Evolutionary conservation across 2,329 filamentous ascomycete genomes (phyloP), one percentile per base, ranked within the genome.

Genomic region (Hymenoscyphus fructigenus): DNA sequence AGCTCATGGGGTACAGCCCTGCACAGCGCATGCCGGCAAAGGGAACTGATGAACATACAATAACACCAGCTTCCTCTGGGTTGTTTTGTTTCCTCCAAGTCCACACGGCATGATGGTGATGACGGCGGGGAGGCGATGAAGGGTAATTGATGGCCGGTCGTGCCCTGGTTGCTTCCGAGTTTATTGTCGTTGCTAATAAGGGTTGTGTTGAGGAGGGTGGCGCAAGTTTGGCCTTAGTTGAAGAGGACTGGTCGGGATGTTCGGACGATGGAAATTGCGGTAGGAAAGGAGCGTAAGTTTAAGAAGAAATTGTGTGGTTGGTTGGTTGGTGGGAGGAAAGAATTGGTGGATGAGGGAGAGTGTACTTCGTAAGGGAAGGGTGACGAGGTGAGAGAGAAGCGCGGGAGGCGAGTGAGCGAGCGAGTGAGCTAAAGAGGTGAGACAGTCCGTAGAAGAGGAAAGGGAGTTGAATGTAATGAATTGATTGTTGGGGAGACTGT

Each of bases 1-100:
- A 50, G 47, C 36, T 26, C 57, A 58, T 58, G 64, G 47, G 10
- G 44, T 61, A 62, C 34, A 53, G 60, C 38, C 32, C 29, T 34
- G 44, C 41, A 61, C 9, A 47, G 34, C 62, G 66, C 57, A 63
- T 55, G 14, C 5, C 32, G 29, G 26, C 15, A 29, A 26, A 59
- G 59, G 14, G 5, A 44, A 28, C 75, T 73, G 77, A 15, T 55
- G 68, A 66, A 84, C 84, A 68, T 83, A 90, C 86, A 91, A 80
- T 68, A 91, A 81, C 73, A 91, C 89, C 79, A 91, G 84, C 82
- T 91, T 91, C 76, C 89, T 84, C 81, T 90, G 87, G 72, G 90
- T 88, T 64, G 88, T 88, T 80, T 90, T 85, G 67, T 81, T 82
- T 72, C 83, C 82, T 72, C 84, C 83, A 72, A 75, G 28, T 71